phyloP scores from a whole-genome alignment of 1,139 yeast species.

The Saccharomycopsis phalli region DNA sequence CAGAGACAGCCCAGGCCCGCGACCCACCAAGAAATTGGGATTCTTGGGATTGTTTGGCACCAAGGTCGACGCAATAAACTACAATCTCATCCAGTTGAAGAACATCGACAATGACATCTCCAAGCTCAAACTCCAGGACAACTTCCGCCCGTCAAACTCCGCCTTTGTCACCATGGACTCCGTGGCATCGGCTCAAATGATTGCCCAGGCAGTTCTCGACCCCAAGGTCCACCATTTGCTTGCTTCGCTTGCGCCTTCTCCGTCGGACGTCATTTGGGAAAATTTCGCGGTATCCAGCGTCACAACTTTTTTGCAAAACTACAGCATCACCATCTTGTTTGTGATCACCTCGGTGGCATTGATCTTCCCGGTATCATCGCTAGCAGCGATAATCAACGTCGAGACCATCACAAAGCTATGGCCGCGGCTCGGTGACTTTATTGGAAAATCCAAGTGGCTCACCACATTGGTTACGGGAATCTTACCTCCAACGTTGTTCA shows the following conservation, averaged over 20 bases:
- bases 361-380: constrained; percentile 62
- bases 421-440: constrained; percentile 59
- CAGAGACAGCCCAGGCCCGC: constrained; percentile 13
- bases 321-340: constrained; percentile 52
- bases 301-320: constrained; percentile 47
- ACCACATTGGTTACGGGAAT: constrained; percentile 66
- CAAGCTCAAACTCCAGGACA: constrained; percentile 35
- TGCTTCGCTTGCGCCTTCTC: constrained; percentile 71
- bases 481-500: constrained; percentile 66
- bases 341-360: constrained; percentile 55
- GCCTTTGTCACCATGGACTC: constrained; percentile 80
- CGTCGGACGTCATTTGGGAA: constrained; percentile 71
- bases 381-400: constrained; percentile 63
- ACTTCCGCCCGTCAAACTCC: constrained; percentile 33
- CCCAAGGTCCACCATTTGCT: constrained; percentile 67
- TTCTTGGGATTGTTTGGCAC: constrained; percentile 46
- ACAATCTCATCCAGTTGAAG: constrained; percentile 48
- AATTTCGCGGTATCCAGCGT: constrained; percentile 54
- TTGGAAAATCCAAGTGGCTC: constrained; percentile 57
- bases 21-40: constrained; percentile 38
- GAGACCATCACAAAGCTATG: constrained; percentile 64
- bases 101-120: constrained; percentile 49
- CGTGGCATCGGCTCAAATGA: constrained; percentile 80
- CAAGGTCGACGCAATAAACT: constrained; percentile 55
- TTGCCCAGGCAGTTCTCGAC: constrained; percentile 73